Percentiles rank a stretch among this genome's conserved stretches.
Conservation (phyloP, 768 basidiomycete genomes). For the Leccinum longicurvipes region DNA sequence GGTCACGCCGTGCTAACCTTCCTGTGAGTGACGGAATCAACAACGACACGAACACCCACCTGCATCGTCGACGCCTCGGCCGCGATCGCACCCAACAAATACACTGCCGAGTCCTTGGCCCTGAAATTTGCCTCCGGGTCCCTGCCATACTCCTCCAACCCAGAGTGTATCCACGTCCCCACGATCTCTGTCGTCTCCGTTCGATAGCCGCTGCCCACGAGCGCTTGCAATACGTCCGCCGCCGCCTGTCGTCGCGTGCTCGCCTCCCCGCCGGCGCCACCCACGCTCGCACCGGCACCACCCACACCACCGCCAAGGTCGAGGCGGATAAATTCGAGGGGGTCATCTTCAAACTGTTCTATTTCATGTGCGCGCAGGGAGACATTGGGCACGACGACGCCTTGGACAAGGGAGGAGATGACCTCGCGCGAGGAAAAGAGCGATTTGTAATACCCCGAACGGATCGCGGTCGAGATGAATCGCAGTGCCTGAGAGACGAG, state of each 20-base stretch:
- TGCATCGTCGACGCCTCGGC: conserved; percentile 83
- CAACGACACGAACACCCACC: conserved; percentile 38
- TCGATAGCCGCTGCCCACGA: conserved; percentile 80
- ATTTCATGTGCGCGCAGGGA: conserved; percentile 82
- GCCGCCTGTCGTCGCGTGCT: conserved; percentile 90
- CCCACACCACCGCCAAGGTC: conserved; percentile 51
- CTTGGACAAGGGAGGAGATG: conserved; percentile 78
- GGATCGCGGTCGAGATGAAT: conserved; percentile 91
- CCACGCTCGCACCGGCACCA: conserved; percentile 35
- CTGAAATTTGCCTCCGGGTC: conserved; percentile 73
- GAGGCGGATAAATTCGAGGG: conserved; percentile 88
- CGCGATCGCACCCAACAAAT: conserved; percentile 90
- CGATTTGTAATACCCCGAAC: conserved; percentile 74
- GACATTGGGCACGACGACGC: conserved; percentile 94
- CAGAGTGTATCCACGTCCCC: conserved; percentile 76
- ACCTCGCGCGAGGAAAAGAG: conserved; percentile 83
- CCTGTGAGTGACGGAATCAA: not conserved
- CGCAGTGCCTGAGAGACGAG: conserved; percentile 88
- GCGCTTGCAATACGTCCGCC: conserved; percentile 90
- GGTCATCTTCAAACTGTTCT: conserved; percentile 97
- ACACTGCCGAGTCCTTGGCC: conserved; percentile 91
- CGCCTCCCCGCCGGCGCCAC: conserved; percentile 53
- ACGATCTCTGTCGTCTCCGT: conserved; percentile 85
- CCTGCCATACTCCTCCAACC: conserved; percentile 63
- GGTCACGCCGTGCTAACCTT: conserved; percentile 84